phyloP scores from a whole-genome alignment of 2,329 filamentous ascomycete species.

The Exophiala sp. region DNA sequence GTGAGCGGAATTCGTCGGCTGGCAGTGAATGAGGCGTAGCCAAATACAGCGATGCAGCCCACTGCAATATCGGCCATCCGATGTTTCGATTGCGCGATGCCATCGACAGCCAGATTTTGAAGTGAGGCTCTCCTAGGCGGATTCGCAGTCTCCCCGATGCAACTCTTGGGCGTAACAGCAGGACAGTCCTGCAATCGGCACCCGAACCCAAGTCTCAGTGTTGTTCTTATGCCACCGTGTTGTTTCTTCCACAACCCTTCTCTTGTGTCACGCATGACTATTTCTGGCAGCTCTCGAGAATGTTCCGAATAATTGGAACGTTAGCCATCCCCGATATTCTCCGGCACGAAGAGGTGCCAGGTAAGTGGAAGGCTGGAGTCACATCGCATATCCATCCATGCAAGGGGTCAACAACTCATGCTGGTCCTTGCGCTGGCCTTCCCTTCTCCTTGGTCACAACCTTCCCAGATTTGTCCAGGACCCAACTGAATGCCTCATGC shows the following conservation, averaged over 20 bases:
- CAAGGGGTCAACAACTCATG: slow-evolving; percentile 4
- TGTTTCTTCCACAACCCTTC: not conserved
- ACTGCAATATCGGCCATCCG: slow-evolving; percentile 2
- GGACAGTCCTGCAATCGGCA: slow-evolving; percentile 2
- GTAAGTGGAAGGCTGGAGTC: slow-evolving; percentile 3
- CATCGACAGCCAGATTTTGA: not conserved
- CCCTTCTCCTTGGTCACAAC: not conserved
- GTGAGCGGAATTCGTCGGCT: not conserved
- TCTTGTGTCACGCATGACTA: slow-evolving; percentile 9
- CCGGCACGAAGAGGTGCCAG: slow-evolving; percentile 2
- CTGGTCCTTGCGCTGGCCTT: not conserved
- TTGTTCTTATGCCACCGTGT: slow-evolving; percentile 6
- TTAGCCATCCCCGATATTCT: slow-evolving; percentile 6
- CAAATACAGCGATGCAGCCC: not conserved
- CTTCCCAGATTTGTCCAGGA: not conserved
- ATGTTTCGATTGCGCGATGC: not conserved
- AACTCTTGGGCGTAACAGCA: slow-evolving; percentile 3
- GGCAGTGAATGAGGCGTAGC: not conserved
- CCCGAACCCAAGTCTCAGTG: slow-evolving; percentile 10
- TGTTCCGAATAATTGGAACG: slow-evolving; percentile 14
- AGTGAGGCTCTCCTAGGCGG: not conserved
- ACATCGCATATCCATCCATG: slow-evolving; percentile 7
- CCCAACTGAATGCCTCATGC: slow-evolving; percentile 9
- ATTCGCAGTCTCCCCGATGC: slow-evolving; percentile 2
- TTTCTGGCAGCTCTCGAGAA: slow-evolving; percentile 12